Base-by-base conservation (phyloP, 169 alveolate genomes). In the Plasmodium ovale region DNA sequence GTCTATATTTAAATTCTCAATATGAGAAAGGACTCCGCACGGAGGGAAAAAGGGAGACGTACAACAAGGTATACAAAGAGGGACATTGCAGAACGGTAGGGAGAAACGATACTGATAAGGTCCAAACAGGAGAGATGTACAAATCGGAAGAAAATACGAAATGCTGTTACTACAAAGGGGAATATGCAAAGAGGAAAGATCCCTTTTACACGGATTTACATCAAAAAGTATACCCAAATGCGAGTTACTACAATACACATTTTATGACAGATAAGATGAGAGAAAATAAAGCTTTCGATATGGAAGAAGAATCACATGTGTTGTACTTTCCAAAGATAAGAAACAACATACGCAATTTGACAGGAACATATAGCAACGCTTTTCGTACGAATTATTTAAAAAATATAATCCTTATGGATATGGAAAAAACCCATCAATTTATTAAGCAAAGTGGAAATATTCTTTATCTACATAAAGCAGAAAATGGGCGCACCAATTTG, bases 351-450 rank as follows among this genome's bases (percentile, higher is more conserved):
- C 82, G 71, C 12, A 51, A 68, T 29, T 54, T 82, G 53, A 82
- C 64, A 67, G 51, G 85, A 19, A 14, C 56, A 44, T 82, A 82
- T 37, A 64, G 37, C 31, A 82, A 82, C 59, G 70, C 58, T 19
- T 82, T 82, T 16, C 70, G 54, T n/a, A 82, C 90, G 33, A 59
- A 59, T 35, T 82, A 82, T 67, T 19, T 82, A 31, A 82, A 82
- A 82, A 64, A 67, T 77, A 54, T 77, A 2, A 44, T 77, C 47
- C 54, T 77, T 33, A 77, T 77, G 88, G 88, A 77, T 35, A 60
- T 49, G 21, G 16, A 33, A 39, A 77, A 77, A 42, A 27, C 35
- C 9, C 0, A 16, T 31, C 37, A 60, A 19, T 72, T 72, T 56
- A 23, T 72, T 33, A 47, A 72, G 27, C 49, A 72, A 44, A 42